Evolutionary conservation across 805 yeast species (phyloP), one percentile per base, ranked within the genome.

Genomic region (Saturnispora kantuleensis): DNA sequence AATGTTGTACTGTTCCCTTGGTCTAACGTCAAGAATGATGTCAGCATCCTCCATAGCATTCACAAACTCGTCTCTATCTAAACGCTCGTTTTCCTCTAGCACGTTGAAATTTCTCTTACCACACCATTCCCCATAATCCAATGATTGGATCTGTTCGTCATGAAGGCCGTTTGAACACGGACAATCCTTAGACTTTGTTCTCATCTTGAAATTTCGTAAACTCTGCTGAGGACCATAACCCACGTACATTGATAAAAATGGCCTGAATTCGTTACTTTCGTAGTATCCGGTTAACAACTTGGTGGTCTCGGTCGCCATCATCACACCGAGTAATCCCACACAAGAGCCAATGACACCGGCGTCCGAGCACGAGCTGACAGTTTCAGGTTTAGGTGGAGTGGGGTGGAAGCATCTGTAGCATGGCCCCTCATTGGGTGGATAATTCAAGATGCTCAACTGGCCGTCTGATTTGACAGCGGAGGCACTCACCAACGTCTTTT

Each of bases 371-470:
- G 94, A 74, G 0, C 87, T 75, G 1, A 89, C 87, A 1, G 84
- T 70, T 47, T 77, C 80, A 1, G 96, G 84, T 1, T 89, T 78
- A 0, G 98, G 97, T 0, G 97, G 96, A 7, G 66, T 66, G 0
- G 98, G 97, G 53, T 84, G 86, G 62, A 89, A 79, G 58, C 99
- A 93, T 48, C 99, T 68, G 58, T 93, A 93, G 59, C 99, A 93
- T 0, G 99, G 99, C 0, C 95, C 96, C 16, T 68, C 66, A 29
- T 66, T 59, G 13, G 42, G 38, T 15, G 46, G 46, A 58, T 71
- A 87, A 62, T 89, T 86, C 47, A 88, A 68, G 0, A 93, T 73
- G 0, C 86, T 68, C 32, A 94, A 59, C 58, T 93, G 98, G 5
- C 98, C 98, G 51, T 93, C 97, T 0, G 94, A 73, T 52, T 81